Evolutionary conservation across 129 eudicot species (phyloP).

Genomic region (Flaveria sonorensis): DNA sequence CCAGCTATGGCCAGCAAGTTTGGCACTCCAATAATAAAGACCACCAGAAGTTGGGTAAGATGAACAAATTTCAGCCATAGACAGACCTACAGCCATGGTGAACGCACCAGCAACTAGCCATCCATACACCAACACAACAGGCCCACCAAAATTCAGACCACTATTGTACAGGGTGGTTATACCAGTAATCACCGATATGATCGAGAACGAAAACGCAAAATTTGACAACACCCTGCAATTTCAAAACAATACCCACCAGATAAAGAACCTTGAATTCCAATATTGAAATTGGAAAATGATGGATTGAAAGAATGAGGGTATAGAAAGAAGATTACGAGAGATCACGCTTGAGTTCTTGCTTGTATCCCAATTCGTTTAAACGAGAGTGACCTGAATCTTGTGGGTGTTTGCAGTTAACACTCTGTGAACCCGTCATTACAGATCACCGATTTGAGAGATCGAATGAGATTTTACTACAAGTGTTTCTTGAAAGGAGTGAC

Average conservation of each 20-base stretch:
- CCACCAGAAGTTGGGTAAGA: slow-evolving; percentile 99
- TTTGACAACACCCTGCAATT: slow-evolving; percentile 87
- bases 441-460: too few species aligned
- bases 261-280: too few species aligned
- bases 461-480: too few species aligned
- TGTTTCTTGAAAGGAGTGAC: too few species aligned
- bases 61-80: slow-evolving; percentile 98
- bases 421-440: slow-evolving; percentile 22
- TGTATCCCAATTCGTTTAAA: slow-evolving; percentile 73
- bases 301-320: not conserved
- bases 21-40: slow-evolving; percentile 98
- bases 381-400: slow-evolving; percentile 79
- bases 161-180: slow-evolving; percentile 78
- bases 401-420: slow-evolving; percentile 30
- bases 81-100: slow-evolving; percentile 90
- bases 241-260: not conserved
- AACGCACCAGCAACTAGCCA: slow-evolving; percentile 79
- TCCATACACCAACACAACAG: slow-evolving; percentile 77
- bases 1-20: slow-evolving; percentile 94
- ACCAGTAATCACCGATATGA: slow-evolving; percentile 93
- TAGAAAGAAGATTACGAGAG: slow-evolving; percentile 63
- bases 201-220: slow-evolving; percentile 93
- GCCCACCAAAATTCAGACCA: slow-evolving; percentile 87
- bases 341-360: slow-evolving; percentile 99
- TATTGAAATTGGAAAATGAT: not conserved